Evolutionary conservation across 441 rosid species (phyloP).

Genomic region (Croton setiger): DNA sequence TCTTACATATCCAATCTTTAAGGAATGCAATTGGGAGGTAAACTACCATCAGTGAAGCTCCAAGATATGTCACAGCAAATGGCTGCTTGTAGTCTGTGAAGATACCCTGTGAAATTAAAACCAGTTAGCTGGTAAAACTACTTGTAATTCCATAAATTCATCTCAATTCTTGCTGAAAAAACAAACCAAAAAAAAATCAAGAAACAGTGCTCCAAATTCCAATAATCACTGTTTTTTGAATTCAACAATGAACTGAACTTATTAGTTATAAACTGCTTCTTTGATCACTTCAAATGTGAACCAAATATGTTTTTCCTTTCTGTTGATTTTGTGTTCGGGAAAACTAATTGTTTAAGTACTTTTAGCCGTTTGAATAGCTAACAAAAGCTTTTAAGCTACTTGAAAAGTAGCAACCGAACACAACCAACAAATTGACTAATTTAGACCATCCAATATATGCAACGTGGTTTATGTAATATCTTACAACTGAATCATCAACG

Average conservation of each 20-base stretch:
- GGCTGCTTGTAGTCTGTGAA: slow-evolving; percentile 44
- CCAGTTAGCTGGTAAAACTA: slow-evolving; percentile 14
- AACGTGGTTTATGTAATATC: background rate
- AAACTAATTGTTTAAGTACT: no score
- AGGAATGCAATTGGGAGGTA: slow-evolving; percentile 91
- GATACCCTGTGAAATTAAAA: slow-evolving; percentile 57
- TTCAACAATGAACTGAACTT: background rate
- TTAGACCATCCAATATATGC: background rate
- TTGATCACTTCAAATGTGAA: background rate
- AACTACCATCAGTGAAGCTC: slow-evolving; percentile 94
- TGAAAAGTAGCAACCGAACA: no score
- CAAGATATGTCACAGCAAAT: slow-evolving; percentile 54
- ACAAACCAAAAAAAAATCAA: background rate
- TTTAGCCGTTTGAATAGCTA: no score
- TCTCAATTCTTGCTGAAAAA: no score
- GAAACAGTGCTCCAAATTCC: background rate
- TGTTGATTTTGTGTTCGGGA: background rate
- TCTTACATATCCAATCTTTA: slow-evolving; percentile 74
- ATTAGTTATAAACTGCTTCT: background rate
- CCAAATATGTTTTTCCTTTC: background rate
- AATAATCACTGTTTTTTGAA: background rate
- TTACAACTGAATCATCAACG: background rate
- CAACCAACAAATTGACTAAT: background rate
- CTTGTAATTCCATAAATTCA: background rate
- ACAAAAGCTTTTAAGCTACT: no score